Base-by-base conservation (phyloP, 2,329 filamentous ascomycete species). In the Rosellinia necatrix region DNA sequence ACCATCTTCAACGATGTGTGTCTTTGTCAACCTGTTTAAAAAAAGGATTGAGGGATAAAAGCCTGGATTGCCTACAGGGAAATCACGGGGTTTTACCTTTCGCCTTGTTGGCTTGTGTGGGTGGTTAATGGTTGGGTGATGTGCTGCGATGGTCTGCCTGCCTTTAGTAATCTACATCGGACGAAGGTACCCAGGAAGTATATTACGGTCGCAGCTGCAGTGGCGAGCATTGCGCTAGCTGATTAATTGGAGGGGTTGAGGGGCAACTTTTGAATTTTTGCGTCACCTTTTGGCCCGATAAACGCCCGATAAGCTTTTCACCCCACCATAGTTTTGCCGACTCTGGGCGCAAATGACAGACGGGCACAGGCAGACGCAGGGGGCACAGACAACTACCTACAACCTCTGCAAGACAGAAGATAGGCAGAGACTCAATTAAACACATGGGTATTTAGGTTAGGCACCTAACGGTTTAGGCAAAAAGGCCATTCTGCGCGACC, bases 1-100 rank as follows among this genome's bases (percentile, higher is more conserved):
- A 76, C 75, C 82, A 85, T 85, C 56, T 66, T 80, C 74, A 65
- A 56, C 48, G 42, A 43, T 5, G 34, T 25, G 4, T 21, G 30
- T n/a, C n/a, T 13, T 32, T n/a, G 4, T 24, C 2, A 25, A 12
- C 27, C 22, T 53, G 29, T 1, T 3, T 8, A 37, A n/a, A 34
- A 21, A n/a, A n/a, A n/a, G n/a, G n/a, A n/a, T n/a, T n/a, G n/a
- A n/a, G n/a, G n/a, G n/a, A n/a, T n/a, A n/a, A n/a, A n/a, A n/a
- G n/a, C n/a, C n/a, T n/a, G n/a, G n/a, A n/a, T n/a, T n/a, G n/a
- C n/a, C n/a, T n/a, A n/a, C n/a, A n/a, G n/a, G n/a, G n/a, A n/a
- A n/a, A n/a, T n/a, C n/a, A n/a, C n/a, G n/a, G n/a, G n/a, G n/a
- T n/a, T n/a, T n/a, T n/a, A n/a, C n/a, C n/a, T n/a, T n/a, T 17